phyloP scores from a whole-genome alignment of 495 filamentous ascomycete genomes.

The Ramalina peruviana region DNA sequence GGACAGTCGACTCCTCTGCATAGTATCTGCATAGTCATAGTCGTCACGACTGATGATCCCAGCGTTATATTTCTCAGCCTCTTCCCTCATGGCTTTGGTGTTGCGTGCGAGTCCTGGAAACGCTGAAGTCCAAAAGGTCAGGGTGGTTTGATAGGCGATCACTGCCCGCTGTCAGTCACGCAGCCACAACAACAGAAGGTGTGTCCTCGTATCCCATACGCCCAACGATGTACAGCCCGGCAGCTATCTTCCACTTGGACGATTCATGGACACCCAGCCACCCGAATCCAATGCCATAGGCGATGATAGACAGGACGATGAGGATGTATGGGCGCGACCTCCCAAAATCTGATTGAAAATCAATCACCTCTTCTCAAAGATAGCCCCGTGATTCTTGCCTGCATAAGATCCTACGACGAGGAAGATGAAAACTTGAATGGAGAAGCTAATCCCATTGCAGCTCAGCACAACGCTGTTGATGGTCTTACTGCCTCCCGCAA shows the following conservation, averaged over 20 bases:
- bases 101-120: conserved; percentile 50
- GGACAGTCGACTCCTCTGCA: conserved; percentile 45
- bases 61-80: conserved; percentile 35
- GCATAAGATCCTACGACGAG: conserved; percentile 44
- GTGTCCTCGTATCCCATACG: conserved; percentile 3
- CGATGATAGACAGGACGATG: conserved; percentile 40
- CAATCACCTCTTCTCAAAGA: not conserved
- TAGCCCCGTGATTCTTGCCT: conserved; percentile 7
- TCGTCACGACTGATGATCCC: conserved; percentile 42
- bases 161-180: conserved; percentile 16
- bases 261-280: conserved; percentile 47
- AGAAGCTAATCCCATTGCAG: conserved; percentile 49
- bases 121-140: conserved; percentile 55
- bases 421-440: conserved; percentile 47
- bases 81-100: conserved; percentile 36
- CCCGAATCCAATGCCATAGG: conserved; percentile 47
- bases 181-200: not conserved
- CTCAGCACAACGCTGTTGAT: conserved; percentile 49
- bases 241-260: conserved; percentile 40
- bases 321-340: conserved; percentile 47
- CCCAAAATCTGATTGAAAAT: conserved; percentile 38
- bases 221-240: conserved; percentile 48
- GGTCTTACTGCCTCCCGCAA: conserved; percentile 35
- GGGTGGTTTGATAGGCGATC: conserved; percentile 50
- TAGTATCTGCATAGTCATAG: conserved; percentile 46